Evolutionary conservation across 108 stramenopile genomes (phyloP).

Genomic region (Pseudonitzschia multiseries): DNA sequence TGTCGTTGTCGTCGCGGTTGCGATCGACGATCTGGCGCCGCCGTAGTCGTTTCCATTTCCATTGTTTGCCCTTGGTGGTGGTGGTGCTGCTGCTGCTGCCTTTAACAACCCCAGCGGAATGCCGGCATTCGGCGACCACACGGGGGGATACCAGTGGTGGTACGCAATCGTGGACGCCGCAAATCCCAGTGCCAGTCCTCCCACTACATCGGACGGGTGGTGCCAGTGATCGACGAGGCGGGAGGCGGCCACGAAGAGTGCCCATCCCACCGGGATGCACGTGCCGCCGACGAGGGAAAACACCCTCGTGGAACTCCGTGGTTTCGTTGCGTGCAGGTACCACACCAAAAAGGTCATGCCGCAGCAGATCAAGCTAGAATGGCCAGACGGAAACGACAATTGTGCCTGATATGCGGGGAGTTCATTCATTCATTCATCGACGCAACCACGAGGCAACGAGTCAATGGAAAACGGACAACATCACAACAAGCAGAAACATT

Average conservation of each 20-base stretch:
- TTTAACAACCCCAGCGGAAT: constrained; percentile 34
- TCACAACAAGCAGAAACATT: background rate
- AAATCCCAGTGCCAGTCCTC: constrained; percentile 67
- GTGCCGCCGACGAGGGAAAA: constrained; percentile 10
- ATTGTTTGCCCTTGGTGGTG: too few relatives aligned
- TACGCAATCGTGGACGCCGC: constrained; percentile 53
- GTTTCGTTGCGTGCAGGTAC: constrained; percentile 45
- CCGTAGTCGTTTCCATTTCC: background rate
- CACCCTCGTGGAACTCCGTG: background rate
- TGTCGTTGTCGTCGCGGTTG: background rate
- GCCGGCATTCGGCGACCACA: constrained; percentile 50
- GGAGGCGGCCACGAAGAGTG: constrained; percentile 47
- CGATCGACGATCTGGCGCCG: background rate
- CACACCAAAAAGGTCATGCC: constrained; percentile 65
- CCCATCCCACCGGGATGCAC: constrained; percentile 36
- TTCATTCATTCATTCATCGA: too few relatives aligned
- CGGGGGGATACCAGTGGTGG: constrained; percentile 66
- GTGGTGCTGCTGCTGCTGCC: too few relatives aligned
- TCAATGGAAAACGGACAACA: background rate
- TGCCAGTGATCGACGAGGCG: constrained; percentile 79
- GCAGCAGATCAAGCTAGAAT: constrained; percentile 63
- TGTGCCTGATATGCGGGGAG: too few relatives aligned
- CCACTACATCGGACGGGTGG: constrained; percentile 78
- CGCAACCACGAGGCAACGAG: too few relatives aligned
- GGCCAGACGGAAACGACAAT: constrained; percentile 80